Base-by-base conservation (phyloP, 2,329 filamentous ascomycete species). In the Fonsecaea erecta region DNA sequence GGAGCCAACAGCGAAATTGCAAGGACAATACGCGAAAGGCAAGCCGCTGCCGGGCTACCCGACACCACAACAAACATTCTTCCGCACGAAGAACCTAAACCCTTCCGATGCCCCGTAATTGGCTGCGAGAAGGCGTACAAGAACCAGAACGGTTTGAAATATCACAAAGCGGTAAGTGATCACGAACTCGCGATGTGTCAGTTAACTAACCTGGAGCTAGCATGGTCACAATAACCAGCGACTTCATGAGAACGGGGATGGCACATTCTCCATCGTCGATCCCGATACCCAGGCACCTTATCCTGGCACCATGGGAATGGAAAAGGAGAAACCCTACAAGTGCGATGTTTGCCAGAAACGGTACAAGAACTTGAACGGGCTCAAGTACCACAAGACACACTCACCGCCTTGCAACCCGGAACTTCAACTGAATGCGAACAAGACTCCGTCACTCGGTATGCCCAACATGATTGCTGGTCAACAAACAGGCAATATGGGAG, bases 291-390 rank as follows among this genome's bases (percentile, higher is more conserved):
- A 91, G 30, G 87, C 92, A 1, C 95, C 95, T 0, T 99, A 98
- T 71, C 95, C 95, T 0, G 95, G 95, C 34, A 98, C 95, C 0
- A 83, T 97, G 37, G 95, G 95, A n/a, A 99, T 99, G 95, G 95
- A 99, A 80, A 99, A 98, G 78, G 94, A 98, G 82, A 99, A 99
- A 82, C 95, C 95, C 2, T 98, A 98, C 77, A 93, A 93, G 75
- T 99, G 95, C 78, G 93, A 98, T 70, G 90, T 93, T 11, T 99
- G 95, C 76, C 93, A 94, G 73, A 99, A 99, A 83, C 90, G 95
- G 59, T 99, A 99, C 82, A 99, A 99, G 88, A 99, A 99, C 75
- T 79, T 99, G 67, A 99, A 99, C 78, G 95, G 95, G 6, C 86
- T 99, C 68, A 99, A 99, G 87, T 99, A 99, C 76, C 88, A 90